phyloP scores from a whole-genome alignment of 306 rosid genomes.

The Lathyrus oleraceus region DNA sequence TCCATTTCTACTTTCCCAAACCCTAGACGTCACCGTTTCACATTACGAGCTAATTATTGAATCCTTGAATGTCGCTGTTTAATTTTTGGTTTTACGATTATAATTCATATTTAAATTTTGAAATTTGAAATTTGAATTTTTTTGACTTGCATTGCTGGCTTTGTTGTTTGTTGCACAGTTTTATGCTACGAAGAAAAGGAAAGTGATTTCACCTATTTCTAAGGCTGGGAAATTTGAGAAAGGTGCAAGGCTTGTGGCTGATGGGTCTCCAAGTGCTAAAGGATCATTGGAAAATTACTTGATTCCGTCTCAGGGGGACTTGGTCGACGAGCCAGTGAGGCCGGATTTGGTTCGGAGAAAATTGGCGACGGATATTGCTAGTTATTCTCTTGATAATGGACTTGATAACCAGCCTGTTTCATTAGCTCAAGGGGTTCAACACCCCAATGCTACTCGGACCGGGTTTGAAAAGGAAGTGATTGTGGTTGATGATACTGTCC shows the following conservation, averaged over 20 bases:
- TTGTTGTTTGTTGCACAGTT: constrained; percentile 50
- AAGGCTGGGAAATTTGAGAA: constrained; percentile 58
- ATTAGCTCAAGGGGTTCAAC: constrained; percentile 30
- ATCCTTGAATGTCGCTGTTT: neutral
- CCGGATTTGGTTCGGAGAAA: constrained; percentile 55
- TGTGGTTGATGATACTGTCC: constrained; percentile 35
- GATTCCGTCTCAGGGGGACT: constrained; percentile 55
- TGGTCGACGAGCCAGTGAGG: neutral
- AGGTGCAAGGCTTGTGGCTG: constrained; percentile 45
- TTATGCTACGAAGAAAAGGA: constrained; percentile 82
- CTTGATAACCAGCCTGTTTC: constrained; percentile 26
- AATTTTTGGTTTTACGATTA: neutral
- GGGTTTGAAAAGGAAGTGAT: constrained; percentile 28
- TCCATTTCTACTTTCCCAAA: neutral
- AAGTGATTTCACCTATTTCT: constrained; percentile 54
- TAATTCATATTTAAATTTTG: neutral
- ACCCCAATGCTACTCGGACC: constrained; percentile 24
- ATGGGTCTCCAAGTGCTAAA: constrained; percentile 73
- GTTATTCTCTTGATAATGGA: constrained; percentile 43
- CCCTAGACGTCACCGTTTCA: constrained; percentile 35
- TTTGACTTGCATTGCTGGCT: neutral
- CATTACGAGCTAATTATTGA: neutral
- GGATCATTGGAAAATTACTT: constrained; percentile 63
- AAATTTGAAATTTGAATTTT: neutral
- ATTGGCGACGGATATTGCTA: constrained; percentile 48